Percentiles rank a stretch among this genome's conserved stretches.
Evolutionary conservation across 257 asterid genomes (phyloP).

Genomic region (Scutellaria minor): DNA sequence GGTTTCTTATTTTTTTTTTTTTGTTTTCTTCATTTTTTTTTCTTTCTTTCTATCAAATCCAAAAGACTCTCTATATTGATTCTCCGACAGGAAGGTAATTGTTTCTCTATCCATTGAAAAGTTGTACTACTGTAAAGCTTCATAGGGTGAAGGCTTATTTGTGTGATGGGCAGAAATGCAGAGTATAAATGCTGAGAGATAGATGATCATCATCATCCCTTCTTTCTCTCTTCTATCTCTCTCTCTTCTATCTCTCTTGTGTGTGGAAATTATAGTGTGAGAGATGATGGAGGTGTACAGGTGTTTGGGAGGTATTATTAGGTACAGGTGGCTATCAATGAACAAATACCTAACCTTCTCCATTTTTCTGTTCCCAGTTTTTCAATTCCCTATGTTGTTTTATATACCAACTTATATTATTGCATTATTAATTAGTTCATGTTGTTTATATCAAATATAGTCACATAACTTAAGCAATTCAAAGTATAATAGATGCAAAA

Average conservation of each 20-base stretch:
- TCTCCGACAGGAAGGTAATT: too few species aligned
- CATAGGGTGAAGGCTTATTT: constrained; percentile 42
- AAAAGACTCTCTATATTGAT: too few species aligned
- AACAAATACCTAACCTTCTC: background rate
- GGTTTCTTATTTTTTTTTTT: too few species aligned
- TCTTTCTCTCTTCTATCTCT: too few species aligned
- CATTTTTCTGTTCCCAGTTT: constrained; percentile 24
- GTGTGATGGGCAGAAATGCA: background rate
- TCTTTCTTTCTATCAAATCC: too few species aligned
- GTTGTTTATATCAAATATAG: too few species aligned
- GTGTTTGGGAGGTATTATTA: constrained; percentile 23
- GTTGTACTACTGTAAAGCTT: constrained; percentile 51
- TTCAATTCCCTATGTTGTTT: background rate
- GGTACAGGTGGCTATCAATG: constrained; percentile 8
- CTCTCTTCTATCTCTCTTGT: background rate
- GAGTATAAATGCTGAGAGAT: constrained; percentile 1
- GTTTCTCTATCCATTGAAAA: too few species aligned
- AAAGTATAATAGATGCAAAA: too few species aligned
- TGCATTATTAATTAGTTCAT: too few species aligned
- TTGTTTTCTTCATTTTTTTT: too few species aligned
- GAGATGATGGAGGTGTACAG: constrained; percentile 16
- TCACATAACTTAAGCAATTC: too few species aligned
- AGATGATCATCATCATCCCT: background rate
- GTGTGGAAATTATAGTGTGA: background rate
- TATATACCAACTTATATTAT: too few species aligned